phyloP scores from a whole-genome alignment of 306 rosid species.

The Cucumis hystrix region DNA sequence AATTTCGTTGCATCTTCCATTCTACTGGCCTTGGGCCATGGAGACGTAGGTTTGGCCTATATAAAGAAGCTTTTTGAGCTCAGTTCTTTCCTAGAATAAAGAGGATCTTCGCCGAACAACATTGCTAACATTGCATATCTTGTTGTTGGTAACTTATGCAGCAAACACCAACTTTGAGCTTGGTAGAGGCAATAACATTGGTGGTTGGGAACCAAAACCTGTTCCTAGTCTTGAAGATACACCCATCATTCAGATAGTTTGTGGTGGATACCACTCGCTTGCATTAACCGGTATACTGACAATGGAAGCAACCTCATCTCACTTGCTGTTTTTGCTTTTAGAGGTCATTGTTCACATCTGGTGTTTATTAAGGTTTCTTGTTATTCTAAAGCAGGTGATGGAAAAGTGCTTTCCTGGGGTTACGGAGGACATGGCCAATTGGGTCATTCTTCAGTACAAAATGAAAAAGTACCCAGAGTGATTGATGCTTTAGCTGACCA shows the following conservation, averaged over 20 bases:
- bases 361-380: background rate
- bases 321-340: background rate
- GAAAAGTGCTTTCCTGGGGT: conserved; percentile 94
- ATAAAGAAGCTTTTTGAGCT: background rate
- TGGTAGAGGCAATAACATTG: conserved; percentile 78
- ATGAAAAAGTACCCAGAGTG: conserved; percentile 48
- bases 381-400: conserved; percentile 43
- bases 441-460: conserved; percentile 65
- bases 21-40: background rate
- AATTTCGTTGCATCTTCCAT: background rate
- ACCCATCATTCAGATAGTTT: conserved; percentile 53
- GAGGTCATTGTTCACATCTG: background rate
- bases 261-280: conserved; percentile 95
- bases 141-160: conserved; percentile 17
- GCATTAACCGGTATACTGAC: conserved; percentile 61
- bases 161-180: conserved; percentile 91
- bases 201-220: conserved; percentile 83
- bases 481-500: conserved; percentile 52
- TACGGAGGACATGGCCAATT: conserved; percentile 92
- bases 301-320: background rate
- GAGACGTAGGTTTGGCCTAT: background rate
- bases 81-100: background rate
- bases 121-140: background rate
- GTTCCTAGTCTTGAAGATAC: conserved; percentile 57
- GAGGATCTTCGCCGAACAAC: background rate